These are phyloP conservation scores for Dictyostelium intermedium DNA, from an alignment of 78 protist genomes.

Conservation along the genomic window DNA sequence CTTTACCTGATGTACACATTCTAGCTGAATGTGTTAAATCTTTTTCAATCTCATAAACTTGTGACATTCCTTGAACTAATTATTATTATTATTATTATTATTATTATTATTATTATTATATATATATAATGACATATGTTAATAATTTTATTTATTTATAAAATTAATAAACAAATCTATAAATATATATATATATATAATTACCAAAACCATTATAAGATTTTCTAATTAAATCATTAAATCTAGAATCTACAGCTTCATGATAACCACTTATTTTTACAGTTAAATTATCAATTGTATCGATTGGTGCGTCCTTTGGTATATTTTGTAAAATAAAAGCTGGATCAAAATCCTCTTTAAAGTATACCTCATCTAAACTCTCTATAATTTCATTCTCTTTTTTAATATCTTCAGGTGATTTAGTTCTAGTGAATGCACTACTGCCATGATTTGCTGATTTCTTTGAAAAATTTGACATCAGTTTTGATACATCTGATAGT, in stretches of 20 bases:
- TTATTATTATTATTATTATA: too few relatives aligned
- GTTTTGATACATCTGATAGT: slow-evolving; percentile 17
- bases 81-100: not conserved
- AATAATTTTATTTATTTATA: not conserved
- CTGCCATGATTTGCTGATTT: not conserved
- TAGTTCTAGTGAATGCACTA: not conserved
- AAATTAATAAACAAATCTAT: not conserved
- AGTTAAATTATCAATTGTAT: slow-evolving; percentile 20
- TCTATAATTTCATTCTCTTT: slow-evolving; percentile 28
- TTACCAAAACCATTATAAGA: slow-evolving; percentile 69
- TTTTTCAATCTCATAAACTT: slow-evolving; percentile 74
- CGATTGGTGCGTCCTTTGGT: slow-evolving; percentile 5
- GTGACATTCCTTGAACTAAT: slow-evolving; percentile 74
- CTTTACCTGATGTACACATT: slow-evolving; percentile 66
- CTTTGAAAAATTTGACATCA: slow-evolving; percentile 22
- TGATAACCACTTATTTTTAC: slow-evolving; percentile 50
- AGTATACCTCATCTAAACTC: slow-evolving; percentile 20
- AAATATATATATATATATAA: not conserved
- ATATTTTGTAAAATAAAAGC: slow-evolving; percentile 15
- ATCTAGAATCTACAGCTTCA: slow-evolving; percentile 69
- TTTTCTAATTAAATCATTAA: slow-evolving; percentile 65
- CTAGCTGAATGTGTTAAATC: slow-evolving; percentile 60
- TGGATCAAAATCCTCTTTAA: slow-evolving; percentile 29
- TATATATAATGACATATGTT: too few relatives aligned
- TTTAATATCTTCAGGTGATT: slow-evolving; percentile 46